Percentiles rank a stretch among this genome's conserved stretches.
Conservation (phyloP, 768 basidiomycete genomes). For the Boletus sp. region DNA sequence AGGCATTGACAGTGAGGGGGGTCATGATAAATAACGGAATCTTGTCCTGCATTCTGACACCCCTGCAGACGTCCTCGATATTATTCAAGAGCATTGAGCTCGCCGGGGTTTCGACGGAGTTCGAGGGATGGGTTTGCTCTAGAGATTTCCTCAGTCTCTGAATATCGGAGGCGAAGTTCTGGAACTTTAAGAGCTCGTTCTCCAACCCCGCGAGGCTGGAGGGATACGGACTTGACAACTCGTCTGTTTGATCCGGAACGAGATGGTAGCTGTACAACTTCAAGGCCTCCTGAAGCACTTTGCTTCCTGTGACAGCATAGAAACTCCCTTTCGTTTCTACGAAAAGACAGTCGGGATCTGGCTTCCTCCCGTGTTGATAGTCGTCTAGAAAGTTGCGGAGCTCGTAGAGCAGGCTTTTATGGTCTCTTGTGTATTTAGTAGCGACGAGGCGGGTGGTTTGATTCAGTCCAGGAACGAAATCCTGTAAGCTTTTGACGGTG, state of each 20-base stretch:
- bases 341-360: not conserved
- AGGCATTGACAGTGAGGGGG: not conserved
- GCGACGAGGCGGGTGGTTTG: not conserved
- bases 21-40: not conserved
- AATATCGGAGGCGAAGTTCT: not conserved
- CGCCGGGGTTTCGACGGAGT: no score
- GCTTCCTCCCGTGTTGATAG: not conserved
- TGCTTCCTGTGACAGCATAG: not conserved
- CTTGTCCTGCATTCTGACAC: not conserved
- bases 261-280: not conserved
- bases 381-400: not conserved
- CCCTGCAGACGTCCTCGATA: not conserved
- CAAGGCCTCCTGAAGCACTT: not conserved
- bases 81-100: not conserved
- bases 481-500: not conserved
- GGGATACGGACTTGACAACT: not conserved
- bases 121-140: no score
- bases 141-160: not conserved
- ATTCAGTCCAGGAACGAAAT: not conserved
- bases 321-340: not conserved
- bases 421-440: not conserved
- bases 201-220: not conserved
- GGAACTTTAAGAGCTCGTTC: not conserved
- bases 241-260: not conserved
- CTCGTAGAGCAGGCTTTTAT: not conserved